These are phyloP conservation scores for Entoloma clypeatum DNA, from an alignment of 1,284 basidiomycete genomes.

Conservation along the genomic window DNA sequence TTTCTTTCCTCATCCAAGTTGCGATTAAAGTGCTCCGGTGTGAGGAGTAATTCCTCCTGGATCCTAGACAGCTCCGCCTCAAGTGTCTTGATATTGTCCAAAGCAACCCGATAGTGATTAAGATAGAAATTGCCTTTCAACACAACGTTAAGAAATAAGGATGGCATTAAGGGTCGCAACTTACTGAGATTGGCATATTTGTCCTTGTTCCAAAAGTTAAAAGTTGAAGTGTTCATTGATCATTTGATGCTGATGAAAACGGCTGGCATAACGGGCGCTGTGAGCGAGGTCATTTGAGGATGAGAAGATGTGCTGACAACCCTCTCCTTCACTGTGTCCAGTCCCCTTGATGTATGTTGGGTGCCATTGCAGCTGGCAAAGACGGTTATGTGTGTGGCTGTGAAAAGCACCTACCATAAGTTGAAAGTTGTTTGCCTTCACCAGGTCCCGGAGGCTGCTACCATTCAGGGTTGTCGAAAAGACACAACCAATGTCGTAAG, in stretches of 20 bases:
- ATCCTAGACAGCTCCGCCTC: conserved; percentile 3
- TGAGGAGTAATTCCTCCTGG: conserved; percentile 1
- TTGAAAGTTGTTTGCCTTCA: conserved; percentile 3
- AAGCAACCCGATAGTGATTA: conserved; percentile 8
- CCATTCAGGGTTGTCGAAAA: conserved; percentile 18
- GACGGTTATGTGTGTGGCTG: conserved; percentile 32
- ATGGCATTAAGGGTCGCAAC: not conserved
- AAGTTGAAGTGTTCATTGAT: conserved; percentile 8
- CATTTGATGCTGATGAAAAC: conserved; percentile 23
- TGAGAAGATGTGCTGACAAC: conserved; percentile 29
- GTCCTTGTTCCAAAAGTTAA: conserved; percentile 8
- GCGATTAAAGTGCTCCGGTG: conserved; percentile 3
- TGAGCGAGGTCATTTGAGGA: conserved; percentile 27
- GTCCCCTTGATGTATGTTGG: conserved; percentile 27
- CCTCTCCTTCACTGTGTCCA: conserved; percentile 32
- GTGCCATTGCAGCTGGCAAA: conserved; percentile 31
- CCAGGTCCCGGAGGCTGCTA: conserved; percentile 14
- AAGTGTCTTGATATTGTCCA: not conserved
- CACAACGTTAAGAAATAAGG: not conserved
- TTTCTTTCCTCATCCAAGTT: not conserved
- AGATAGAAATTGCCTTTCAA: conserved; percentile 4
- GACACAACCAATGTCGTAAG: conserved; percentile 27
- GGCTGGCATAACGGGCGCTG: conserved; percentile 14
- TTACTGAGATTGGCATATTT: conserved; percentile 9
- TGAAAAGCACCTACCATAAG: conserved; percentile 32